phyloP scores from a whole-genome alignment of 768 basidiomycete genomes.

The Lactifluus pinguis region DNA sequence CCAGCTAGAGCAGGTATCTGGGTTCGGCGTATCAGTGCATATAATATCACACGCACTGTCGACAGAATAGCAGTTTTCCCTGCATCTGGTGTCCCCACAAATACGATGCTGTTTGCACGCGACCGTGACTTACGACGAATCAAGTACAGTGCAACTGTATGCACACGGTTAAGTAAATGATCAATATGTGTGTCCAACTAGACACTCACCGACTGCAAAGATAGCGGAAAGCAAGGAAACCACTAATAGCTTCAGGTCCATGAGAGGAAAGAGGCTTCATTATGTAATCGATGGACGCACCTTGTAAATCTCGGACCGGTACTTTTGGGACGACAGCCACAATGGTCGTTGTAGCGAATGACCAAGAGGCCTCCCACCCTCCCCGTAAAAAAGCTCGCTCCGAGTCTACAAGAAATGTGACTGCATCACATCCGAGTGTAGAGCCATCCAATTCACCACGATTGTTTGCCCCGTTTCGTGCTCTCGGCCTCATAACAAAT shows the following conservation, averaged over 20 bases:
- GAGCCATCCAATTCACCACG: conserved; percentile 21
- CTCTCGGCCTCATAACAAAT: conserved; percentile 90
- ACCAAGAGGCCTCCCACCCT: conserved; percentile 1
- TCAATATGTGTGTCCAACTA: neutral
- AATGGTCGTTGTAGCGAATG: conserved; percentile 1
- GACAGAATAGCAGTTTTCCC: conserved; percentile 78
- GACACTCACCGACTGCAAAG: neutral
- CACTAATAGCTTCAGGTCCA: neutral
- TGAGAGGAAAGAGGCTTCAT: neutral
- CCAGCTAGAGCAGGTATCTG: conserved; percentile 38
- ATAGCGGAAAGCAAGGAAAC: conserved; percentile 3
- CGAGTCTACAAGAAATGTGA: neutral
- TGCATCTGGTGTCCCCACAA: conserved; percentile 67
- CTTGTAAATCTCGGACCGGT: neutral
- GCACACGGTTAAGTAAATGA: conserved; percentile 16
- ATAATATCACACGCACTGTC: conserved; percentile 37
- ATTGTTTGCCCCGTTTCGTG: conserved; percentile 89
- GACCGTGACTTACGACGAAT: conserved; percentile 35
- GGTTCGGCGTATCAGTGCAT: neutral
- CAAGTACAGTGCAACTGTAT: conserved; percentile 39
- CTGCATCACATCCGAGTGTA: neutral
- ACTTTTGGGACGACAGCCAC: neutral
- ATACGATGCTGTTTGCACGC: conserved; percentile 52
- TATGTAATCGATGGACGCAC: neutral
- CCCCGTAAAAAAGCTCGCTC: conserved; percentile 7